Conservation (phyloP, 768 basidiomycete genomes). For the Mycena galericulata region DNA sequence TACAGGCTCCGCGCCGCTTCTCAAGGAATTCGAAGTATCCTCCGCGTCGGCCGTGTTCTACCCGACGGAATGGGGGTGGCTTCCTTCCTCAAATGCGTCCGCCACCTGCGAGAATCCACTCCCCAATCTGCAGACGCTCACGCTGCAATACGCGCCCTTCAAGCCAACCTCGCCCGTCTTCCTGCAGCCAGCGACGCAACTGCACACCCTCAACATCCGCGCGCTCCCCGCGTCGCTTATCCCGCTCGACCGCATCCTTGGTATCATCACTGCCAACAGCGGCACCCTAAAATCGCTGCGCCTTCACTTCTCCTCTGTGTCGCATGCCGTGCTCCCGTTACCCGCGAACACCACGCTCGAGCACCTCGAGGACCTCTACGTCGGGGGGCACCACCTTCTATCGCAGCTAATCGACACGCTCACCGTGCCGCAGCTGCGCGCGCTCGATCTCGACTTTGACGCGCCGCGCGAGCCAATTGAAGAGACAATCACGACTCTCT, state of each 20-base stretch:
- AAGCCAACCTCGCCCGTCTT: constrained; percentile 84
- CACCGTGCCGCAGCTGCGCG: constrained; percentile 66
- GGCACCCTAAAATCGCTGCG: constrained; percentile 64
- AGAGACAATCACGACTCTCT: constrained; percentile 72
- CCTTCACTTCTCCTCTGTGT: constrained; percentile 71
- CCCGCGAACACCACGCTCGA: constrained; percentile 12
- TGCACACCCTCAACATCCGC: constrained; percentile 71
- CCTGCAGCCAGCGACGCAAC: constrained; percentile 52
- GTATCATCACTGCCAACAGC: constrained; percentile 71
- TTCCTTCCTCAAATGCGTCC: constrained; percentile 52
- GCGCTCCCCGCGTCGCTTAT: constrained; percentile 73
- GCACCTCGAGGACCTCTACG: constrained; percentile 61
- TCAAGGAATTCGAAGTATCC: constrained; percentile 84
- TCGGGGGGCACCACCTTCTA: constrained; percentile 79
- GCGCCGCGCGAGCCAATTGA: constrained; percentile 76
- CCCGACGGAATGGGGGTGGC: constrained; percentile 78
- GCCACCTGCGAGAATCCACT: constrained; percentile 43
- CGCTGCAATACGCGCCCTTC: constrained; percentile 80
- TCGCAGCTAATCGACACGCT: constrained; percentile 71
- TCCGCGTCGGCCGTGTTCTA: constrained; percentile 72
- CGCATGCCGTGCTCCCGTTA: constrained; percentile 70
- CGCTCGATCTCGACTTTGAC: constrained; percentile 77
- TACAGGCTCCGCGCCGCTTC: constrained; percentile 76
- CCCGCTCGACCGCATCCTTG: constrained; percentile 76
- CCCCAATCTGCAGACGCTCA: constrained; percentile 66